Conservation (phyloP, 2,329 filamentous ascomycete genomes). For the Aureobasidium vineae region DNA sequence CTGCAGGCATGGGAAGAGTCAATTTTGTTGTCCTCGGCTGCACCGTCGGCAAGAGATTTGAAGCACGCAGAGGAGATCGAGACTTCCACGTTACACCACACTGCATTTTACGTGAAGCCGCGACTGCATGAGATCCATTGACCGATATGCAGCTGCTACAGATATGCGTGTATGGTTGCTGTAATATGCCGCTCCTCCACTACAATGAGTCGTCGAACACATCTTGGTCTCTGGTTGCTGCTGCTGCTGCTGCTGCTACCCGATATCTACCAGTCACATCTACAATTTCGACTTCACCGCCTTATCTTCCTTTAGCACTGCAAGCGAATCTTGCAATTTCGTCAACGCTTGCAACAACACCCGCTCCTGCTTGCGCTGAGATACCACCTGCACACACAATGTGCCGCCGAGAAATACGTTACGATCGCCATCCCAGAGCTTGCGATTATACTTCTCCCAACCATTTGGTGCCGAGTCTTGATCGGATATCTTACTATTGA, state of each 20-base stretch:
- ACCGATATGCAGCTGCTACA: background rate
- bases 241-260: background rate
- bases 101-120: slow-evolving; percentile 5
- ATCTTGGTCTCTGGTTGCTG: background rate
- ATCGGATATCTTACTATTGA: slow-evolving; percentile 48
- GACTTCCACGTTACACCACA: slow-evolving; percentile 13
- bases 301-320: slow-evolving; percentile 21
- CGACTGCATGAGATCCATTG: slow-evolving; percentile 6
- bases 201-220: background rate
- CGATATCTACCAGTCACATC: slow-evolving; percentile 1
- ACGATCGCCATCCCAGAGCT: slow-evolving; percentile 57
- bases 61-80: slow-evolving; percentile 3
- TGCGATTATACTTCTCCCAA: slow-evolving; percentile 61
- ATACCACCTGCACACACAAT: slow-evolving; percentile 58
- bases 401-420: slow-evolving; percentile 55
- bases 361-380: slow-evolving; percentile 55
- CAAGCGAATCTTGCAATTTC: slow-evolving; percentile 51
- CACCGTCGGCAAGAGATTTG: background rate
- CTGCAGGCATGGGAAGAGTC: background rate
- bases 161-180: background rate
- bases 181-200: slow-evolving; percentile 1
- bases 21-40: background rate
- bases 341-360: slow-evolving; percentile 55
- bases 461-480: slow-evolving; percentile 40
- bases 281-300: slow-evolving; percentile 18